Evolutionary conservation across 129 eudicot genomes (phyloP), one percentile per base, ranked within the genome.

Genomic region (Ambrosia artemisiifolia): DNA sequence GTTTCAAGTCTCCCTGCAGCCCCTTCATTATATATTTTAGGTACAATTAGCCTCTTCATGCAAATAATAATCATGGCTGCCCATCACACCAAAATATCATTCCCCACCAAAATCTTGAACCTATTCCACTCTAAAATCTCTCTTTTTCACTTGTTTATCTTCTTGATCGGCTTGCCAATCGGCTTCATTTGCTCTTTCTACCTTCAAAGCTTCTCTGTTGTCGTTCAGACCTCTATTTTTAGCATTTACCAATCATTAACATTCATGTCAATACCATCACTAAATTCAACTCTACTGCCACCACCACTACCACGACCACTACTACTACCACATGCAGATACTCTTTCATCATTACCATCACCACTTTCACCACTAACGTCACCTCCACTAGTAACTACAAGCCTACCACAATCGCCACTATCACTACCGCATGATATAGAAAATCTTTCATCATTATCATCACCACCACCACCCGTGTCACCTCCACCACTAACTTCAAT

Each of bases 141-240:
- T 54, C 64, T 81, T 7, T 40, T 79, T 61, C 51, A 76, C 73
- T 60, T 82, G 67, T 81, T 84, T 67, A 42, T 86, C 73, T 76
- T 89, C 17, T 33, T 79, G 60, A 40, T 83, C 34, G 81, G 89
- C 42, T 61, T 84, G 33, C 78, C 91, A 4, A 47, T 88, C n/a
- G 90, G 86, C 17, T 33, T 88, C 24, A 28, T 79, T 28, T 75
- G 66, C 64, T 71, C 80, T 33, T 71, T 80, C 48, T 81, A 65
- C 44, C 68, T 86, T 72, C 75, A 57, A 69, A 77, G 36, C 59
- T 49, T 79, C 71, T 66, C 76, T 14, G 9, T 73, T 19, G 3
- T 16, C 43, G 13, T 66, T 38, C 85, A 67, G 19, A 34, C 71
- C 47, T 68, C 74, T 30, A 5, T 59, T 32, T 24, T 30, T 55